Conservation (phyloP, 2,329 filamentous ascomycete genomes). For the Pseudocercospora ulei region DNA sequence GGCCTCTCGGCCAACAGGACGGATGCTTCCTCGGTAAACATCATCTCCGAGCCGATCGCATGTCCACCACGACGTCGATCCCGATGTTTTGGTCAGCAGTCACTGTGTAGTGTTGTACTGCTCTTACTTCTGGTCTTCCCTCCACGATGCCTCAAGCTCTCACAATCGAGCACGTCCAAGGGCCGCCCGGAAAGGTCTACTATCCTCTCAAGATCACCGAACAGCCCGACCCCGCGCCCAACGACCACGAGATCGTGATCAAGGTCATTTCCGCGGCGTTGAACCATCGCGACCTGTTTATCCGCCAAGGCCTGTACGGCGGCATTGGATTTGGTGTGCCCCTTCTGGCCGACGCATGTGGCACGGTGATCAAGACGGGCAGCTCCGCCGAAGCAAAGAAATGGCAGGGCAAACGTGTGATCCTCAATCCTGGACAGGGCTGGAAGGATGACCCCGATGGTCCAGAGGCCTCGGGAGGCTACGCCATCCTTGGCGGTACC, state of each 20-base stretch:
- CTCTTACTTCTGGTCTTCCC: not conserved
- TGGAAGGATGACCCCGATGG: slow-evolving; percentile 65
- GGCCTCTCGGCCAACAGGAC: too few relatives aligned
- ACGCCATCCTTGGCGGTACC: slow-evolving; percentile 61
- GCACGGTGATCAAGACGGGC: slow-evolving; percentile 59
- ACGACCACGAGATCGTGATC: slow-evolving; percentile 56
- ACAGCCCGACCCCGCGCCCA: slow-evolving; percentile 53
- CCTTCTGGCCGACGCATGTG: slow-evolving; percentile 72
- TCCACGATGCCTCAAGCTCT: slow-evolving; percentile 47
- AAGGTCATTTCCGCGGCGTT: slow-evolving; percentile 69
- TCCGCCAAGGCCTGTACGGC: slow-evolving; percentile 85
- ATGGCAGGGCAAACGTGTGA: slow-evolving; percentile 59
- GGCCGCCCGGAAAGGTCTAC: slow-evolving; percentile 81
- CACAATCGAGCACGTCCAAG: slow-evolving; percentile 59
- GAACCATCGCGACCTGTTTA: slow-evolving; percentile 92
- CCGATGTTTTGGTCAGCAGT: not conserved
- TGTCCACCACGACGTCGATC: not conserved
- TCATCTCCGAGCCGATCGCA: slow-evolving; percentile 1
- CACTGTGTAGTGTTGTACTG: too few relatives aligned
- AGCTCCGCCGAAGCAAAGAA: slow-evolving; percentile 43
- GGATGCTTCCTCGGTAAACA: not conserved
- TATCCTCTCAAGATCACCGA: slow-evolving; percentile 56
- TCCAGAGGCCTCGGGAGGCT: slow-evolving; percentile 55
- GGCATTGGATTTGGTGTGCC: slow-evolving; percentile 69
- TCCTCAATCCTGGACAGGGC: slow-evolving; percentile 67